Percentiles rank a stretch among this genome's conserved stretches.
phyloP scores from a whole-genome alignment of 208 protist genomes.

The Entamoeba invadens region DNA sequence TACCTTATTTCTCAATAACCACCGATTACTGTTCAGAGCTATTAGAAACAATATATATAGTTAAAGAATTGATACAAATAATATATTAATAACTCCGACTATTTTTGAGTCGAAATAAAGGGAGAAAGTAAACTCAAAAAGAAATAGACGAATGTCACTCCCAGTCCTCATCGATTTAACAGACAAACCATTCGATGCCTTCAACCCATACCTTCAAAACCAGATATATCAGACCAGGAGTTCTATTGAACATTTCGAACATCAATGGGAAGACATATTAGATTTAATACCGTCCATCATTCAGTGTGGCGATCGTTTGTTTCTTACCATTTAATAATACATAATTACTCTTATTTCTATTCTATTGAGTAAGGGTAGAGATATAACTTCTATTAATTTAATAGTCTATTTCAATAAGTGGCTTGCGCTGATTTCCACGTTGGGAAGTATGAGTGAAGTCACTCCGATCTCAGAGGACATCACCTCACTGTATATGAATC shows the following conservation, averaged over 20 bases:
- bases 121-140: background rate
- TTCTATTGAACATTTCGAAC: background rate
- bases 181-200: background rate
- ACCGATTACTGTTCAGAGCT: no score
- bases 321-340: background rate
- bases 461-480: background rate
- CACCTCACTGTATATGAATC: background rate
- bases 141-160: background rate
- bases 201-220: background rate
- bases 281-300: background rate
- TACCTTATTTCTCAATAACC: no score
- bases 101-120: background rate
- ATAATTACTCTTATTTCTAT: no score
- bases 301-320: background rate
- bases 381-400: no score
- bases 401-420: background rate
- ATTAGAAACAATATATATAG: no score
- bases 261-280: background rate
- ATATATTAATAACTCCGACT: no score
- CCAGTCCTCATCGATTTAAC: background rate
- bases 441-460: background rate
- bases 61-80: no score
- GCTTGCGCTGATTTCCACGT: background rate
- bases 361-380: no score
- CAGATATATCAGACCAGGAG: background rate